Evolutionary conservation across 192 early-diverging fungal genomes (phyloP).

Genomic region (Podila epigama): DNA sequence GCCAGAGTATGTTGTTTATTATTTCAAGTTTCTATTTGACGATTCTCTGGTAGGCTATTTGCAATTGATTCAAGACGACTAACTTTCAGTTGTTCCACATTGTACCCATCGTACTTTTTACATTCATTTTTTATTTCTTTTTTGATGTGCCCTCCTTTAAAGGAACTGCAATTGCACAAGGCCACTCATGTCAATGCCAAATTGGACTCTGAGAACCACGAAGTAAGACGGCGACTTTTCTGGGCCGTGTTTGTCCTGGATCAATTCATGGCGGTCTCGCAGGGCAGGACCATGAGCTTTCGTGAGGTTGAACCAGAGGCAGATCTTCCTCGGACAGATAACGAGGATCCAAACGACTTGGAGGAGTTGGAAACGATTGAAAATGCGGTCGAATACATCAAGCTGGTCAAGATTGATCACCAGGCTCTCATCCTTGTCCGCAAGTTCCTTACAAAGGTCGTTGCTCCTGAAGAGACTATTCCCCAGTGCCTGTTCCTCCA

Average conservation of each 20-base stretch:
- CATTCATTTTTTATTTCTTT: neutral
- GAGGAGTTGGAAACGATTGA: conserved; percentile 39
- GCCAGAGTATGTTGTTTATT: conserved; percentile 21
- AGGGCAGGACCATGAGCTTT: conserved; percentile 35
- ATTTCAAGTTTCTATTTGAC: neutral
- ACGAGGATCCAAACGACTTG: conserved; percentile 20
- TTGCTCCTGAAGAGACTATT: conserved; percentile 36
- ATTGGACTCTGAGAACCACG: conserved; percentile 34
- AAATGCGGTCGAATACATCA: conserved; percentile 35
- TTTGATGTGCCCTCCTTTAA: too few species aligned
- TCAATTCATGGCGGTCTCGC: conserved; percentile 34
- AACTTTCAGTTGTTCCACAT: too few species aligned
- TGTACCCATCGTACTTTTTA: too few species aligned
- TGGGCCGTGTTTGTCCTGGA: conserved; percentile 33
- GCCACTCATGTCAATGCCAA: conserved; percentile 34
- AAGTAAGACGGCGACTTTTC: conserved; percentile 32
- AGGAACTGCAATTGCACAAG: conserved; percentile 41
- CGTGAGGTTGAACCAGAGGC: conserved; percentile 35
- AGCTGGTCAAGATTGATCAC: conserved; percentile 33
- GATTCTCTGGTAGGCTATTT: too few species aligned
- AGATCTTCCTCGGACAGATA: conserved; percentile 22
- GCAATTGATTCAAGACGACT: too few species aligned
- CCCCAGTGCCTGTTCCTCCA: conserved; percentile 22
- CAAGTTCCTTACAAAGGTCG: conserved; percentile 31
- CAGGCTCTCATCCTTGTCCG: conserved; percentile 24